A percentile compares a stretch with the other conserved stretches of the same genome.
These are phyloP conservation scores for Pythium inflatum DNA, from an alignment of 352 stramenopile genomes.

Conservation along the genomic window DNA sequence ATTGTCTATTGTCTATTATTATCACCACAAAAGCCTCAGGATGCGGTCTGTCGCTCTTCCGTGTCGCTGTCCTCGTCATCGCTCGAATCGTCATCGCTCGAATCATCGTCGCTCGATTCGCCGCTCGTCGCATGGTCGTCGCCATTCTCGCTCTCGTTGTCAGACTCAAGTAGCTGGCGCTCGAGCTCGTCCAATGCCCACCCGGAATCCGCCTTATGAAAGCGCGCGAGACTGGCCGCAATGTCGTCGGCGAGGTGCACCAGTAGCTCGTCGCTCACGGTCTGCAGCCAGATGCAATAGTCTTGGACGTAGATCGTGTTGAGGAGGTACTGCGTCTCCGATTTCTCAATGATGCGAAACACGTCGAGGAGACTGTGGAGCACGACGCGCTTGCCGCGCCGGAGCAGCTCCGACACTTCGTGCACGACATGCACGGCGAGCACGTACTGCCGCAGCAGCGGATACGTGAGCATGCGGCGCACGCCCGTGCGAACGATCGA, in stretches of 20 bases:
- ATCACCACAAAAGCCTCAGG: no score
- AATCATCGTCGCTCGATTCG: background rate
- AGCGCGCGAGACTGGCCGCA: constrained; percentile 33
- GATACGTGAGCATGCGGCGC: constrained; percentile 94
- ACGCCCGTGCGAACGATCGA: constrained; percentile 74
- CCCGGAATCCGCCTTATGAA: constrained; percentile 70
- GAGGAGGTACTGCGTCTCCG: constrained; percentile 96
- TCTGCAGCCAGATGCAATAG: constrained; percentile 90
- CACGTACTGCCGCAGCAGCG: constrained; percentile 94
- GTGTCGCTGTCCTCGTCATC: background rate
- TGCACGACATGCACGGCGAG: constrained; percentile 79
- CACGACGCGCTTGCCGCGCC: constrained; percentile 85
- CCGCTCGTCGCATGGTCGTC: background rate
- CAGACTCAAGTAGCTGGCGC: constrained; percentile 44
- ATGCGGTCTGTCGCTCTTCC: no score
- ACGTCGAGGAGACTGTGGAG: constrained; percentile 91
- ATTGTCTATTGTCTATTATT: no score
- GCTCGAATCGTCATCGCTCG: constrained; percentile 13
- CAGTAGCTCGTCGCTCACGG: constrained; percentile 55
- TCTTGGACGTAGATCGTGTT: constrained; percentile 97
- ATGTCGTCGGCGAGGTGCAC: constrained; percentile 44
- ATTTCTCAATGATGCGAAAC: constrained; percentile 93
- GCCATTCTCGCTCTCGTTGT: constrained; percentile 35
- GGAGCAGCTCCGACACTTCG: constrained; percentile 88
- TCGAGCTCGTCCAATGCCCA: constrained; percentile 84